Conservation (phyloP, 2,329 filamentous ascomycete genomes). For the Colletotrichum echinochloae region DNA sequence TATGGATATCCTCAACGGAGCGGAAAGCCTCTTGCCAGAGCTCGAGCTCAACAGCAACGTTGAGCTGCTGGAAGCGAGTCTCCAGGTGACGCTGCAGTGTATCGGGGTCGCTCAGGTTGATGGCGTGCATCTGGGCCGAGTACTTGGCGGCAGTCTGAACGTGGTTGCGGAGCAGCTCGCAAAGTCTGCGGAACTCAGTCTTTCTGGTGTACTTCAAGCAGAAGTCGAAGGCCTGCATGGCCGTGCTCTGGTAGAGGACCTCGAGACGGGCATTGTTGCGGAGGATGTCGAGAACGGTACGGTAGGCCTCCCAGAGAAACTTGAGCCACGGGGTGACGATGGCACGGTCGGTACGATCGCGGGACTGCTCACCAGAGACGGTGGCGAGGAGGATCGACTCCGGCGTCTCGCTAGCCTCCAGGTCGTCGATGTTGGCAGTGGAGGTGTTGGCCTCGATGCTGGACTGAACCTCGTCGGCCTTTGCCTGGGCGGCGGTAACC, state of each 20-base stretch:
- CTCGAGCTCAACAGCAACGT: constrained; percentile 97
- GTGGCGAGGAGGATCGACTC: constrained; percentile 98
- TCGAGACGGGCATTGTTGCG: constrained; percentile 99
- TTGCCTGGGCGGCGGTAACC: constrained; percentile 94
- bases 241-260: constrained; percentile 97
- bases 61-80: constrained; percentile 97
- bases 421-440: constrained; percentile 86
- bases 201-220: constrained; percentile 98
- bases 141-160: constrained; percentile 99
- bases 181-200: constrained; percentile 98
- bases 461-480: constrained; percentile 95
- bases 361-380: constrained; percentile 96
- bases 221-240: constrained; percentile 98
- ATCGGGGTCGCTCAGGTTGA: constrained; percentile 97
- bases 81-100: constrained; percentile 97
- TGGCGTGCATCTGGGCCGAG: constrained; percentile 98
- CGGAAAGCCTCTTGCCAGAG: constrained; percentile 99
- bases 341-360: constrained; percentile 95
- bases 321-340: constrained; percentile 99
- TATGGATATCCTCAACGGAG: constrained; percentile 99
- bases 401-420: constrained; percentile 96
- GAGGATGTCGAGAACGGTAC: constrained; percentile 96
- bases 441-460: constrained; percentile 81
- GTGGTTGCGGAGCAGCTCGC: constrained; percentile 97
- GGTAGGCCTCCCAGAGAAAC: constrained; percentile 99